Evolutionary conservation across 495 filamentous ascomycete genomes (phyloP), one percentile per base, ranked within the genome.

Genomic region (Rostrohypoxylon terebratum): DNA sequence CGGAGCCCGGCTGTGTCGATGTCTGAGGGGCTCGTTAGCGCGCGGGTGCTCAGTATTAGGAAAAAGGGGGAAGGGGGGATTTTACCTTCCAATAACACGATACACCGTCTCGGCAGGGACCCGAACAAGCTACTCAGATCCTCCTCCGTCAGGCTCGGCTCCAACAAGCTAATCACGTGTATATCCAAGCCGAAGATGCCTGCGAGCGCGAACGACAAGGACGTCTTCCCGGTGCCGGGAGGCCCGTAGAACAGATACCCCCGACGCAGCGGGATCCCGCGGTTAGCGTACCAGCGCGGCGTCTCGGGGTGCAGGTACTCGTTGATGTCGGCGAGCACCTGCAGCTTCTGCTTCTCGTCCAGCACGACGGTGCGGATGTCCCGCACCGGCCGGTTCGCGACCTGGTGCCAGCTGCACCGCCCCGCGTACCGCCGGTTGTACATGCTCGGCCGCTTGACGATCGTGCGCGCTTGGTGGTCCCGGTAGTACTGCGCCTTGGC

Each of bases 251-350:
- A 90, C 6, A 98, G 85, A 78, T 97, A 98, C 0, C 95, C 95
- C 28, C 95, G 85, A 1, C 95, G 88, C 59, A 97, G 93, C 0
- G 95, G 95, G 63, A 98, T 97, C n/a, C 95, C 93, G 0, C 92
- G 85, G 54, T 90, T 89, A 0, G 91, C 88, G 70, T 96, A 96
- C 92, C 92, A 96, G 14, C 84, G 81, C 6, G 89, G 83, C 1
- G 91, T 94, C 1, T 84, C 82, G 0, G 92, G 90, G 63, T 93
- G 90, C 6, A 97, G 81, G 73, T 95, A 98, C 73, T 97, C 94
- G 78, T 94, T 93, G 77, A 97, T 92, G 78, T 98, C 95, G 14
- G 84, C 79, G 33, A 96, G 79, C 18, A 97, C 85, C 25, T 82
- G 84, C 9, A 88, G 77, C 81, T 97, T 98, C 78, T 93, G 88